A percentile compares a stretch with the other conserved stretches of the same genome.
Conservation (phyloP, 768 basidiomycete genomes). For the Candolleomyces efflorescens region DNA sequence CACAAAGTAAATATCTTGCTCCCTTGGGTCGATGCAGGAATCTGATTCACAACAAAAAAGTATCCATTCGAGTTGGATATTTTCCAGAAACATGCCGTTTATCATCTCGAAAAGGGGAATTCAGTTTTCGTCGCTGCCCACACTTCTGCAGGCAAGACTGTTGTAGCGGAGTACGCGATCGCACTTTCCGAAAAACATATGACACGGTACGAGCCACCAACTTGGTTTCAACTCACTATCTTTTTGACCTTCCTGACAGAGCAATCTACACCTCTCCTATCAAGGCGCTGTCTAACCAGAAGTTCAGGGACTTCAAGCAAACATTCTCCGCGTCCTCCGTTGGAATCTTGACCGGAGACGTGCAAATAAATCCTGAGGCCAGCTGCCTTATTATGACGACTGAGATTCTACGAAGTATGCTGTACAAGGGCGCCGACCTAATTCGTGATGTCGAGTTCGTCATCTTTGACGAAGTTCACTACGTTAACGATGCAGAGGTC, state of each 20-base stretch:
- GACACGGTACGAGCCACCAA: slow-evolving; percentile 66
- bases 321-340: slow-evolving; percentile 90
- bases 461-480: slow-evolving; percentile 99
- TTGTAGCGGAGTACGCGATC: slow-evolving; percentile 98
- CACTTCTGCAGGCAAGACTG: slow-evolving; percentile 99
- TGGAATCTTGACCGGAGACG: slow-evolving; percentile 96
- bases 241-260: slow-evolving; percentile 36
- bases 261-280: slow-evolving; percentile 99
- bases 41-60: slow-evolving; percentile 23
- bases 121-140: slow-evolving; percentile 99
- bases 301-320: slow-evolving; percentile 97
- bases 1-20: slow-evolving; percentile 59
- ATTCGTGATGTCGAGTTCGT: slow-evolving; percentile 99
- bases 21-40: not conserved
- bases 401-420: slow-evolving; percentile 96
- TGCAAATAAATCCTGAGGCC: slow-evolving; percentile 98
- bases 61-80: slow-evolving; percentile 99
- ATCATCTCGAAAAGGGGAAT: slow-evolving; percentile 95
- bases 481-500: slow-evolving; percentile 98
- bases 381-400: slow-evolving; percentile 97
- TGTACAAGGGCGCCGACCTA: slow-evolving; percentile 97
- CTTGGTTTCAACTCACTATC: not conserved
- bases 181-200: slow-evolving; percentile 96
- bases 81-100: slow-evolving; percentile 98
- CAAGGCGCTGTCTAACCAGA: slow-evolving; percentile 97